A percentile compares a stretch with the other conserved stretches of the same genome.
phyloP scores from a whole-genome alignment of 768 basidiomycete species.

The Hygrophorus pudorinus region DNA sequence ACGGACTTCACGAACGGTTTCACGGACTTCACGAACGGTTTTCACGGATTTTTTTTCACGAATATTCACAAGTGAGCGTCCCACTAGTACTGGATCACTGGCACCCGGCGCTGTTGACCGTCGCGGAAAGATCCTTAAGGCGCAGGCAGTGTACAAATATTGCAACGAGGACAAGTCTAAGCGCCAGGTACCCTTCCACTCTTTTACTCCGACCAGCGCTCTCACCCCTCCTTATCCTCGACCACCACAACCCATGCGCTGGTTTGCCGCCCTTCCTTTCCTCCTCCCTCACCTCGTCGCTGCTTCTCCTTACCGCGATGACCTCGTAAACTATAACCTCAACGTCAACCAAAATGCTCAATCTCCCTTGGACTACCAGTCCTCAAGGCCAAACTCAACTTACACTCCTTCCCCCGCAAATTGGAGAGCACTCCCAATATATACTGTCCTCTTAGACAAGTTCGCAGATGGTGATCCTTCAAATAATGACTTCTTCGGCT shows the following conservation, averaged over 20 bases:
- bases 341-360: slow-evolving; percentile 68
- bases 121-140: no score
- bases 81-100: no score
- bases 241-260: slow-evolving; percentile 28
- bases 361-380: slow-evolving; percentile 52
- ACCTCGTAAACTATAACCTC: slow-evolving; percentile 66
- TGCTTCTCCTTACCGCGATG: slow-evolving; percentile 59
- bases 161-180: no score
- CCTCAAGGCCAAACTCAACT: slow-evolving; percentile 48
- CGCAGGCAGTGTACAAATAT: no score
- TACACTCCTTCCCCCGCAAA: slow-evolving; percentile 77
- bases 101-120: no score
- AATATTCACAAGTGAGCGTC: no score
- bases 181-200: no score
- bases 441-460: slow-evolving; percentile 83
- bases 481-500: slow-evolving; percentile 84
- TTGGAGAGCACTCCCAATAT: slow-evolving; percentile 76
- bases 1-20: no score
- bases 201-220: slow-evolving; percentile 3
- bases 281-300: slow-evolving; percentile 26
- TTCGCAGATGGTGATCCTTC: slow-evolving; percentile 88
- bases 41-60: no score
- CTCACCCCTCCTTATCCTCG: slow-evolving; percentile 6
- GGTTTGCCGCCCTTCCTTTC: slow-evolving; percentile 32
- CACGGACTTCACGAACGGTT: no score